Conservation (phyloP, 179 eudicot species). For the Sideroxylon spinosum region DNA sequence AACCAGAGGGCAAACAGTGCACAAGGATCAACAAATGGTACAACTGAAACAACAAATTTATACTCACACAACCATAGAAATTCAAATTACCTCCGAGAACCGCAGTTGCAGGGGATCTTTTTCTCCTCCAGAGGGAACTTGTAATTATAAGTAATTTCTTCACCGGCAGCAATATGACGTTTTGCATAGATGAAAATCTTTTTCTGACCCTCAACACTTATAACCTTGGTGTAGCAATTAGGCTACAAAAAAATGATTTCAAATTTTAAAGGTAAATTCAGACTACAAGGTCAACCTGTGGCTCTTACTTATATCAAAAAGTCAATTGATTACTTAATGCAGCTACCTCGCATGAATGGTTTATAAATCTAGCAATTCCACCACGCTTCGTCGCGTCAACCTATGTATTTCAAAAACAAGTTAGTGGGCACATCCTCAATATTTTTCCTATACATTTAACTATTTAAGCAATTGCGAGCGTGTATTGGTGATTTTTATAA, state of each 20-base stretch:
- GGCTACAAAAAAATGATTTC: constrained; percentile 47
- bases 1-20: not conserved
- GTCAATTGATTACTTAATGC: not conserved
- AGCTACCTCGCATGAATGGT: constrained; percentile 97
- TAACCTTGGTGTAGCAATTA: constrained; percentile 96
- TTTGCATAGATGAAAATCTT: constrained; percentile 97
- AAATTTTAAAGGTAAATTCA: not conserved
- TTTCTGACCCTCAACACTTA: constrained; percentile 90
- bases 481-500: not conserved
- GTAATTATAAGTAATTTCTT: constrained; percentile 95
- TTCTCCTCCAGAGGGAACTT: constrained; percentile 94
- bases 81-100: constrained; percentile 68
- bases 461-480: not conserved
- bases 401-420: constrained; percentile 33
- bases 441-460: too few species aligned
- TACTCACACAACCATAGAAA: constrained; percentile 5
- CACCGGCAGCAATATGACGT: constrained; percentile 82
- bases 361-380: constrained; percentile 95
- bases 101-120: constrained; percentile 97
- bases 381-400: constrained; percentile 99
- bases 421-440: not conserved
- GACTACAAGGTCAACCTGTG: not conserved
- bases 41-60: not conserved
- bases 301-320: not conserved
- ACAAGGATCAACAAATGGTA: not conserved